Conservation (phyloP, 1,139 yeast species). For the Eremothecium sinecaudum region DNA sequence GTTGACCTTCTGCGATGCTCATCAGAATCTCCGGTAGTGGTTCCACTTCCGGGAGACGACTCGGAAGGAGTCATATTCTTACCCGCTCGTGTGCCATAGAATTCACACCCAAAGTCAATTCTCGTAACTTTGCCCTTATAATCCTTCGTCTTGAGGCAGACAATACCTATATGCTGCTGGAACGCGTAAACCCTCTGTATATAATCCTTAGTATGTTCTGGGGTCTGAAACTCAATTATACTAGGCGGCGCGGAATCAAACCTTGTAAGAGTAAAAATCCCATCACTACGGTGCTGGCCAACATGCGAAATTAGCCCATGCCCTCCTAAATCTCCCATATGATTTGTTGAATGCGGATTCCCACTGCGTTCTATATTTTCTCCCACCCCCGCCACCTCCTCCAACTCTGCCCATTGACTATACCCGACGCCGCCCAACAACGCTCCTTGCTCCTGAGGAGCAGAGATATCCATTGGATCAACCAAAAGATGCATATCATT, state of each 20-base stretch:
- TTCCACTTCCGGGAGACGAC: slow-evolving; percentile 1
- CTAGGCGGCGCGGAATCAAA: slow-evolving; percentile 5
- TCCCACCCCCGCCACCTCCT: slow-evolving; percentile 3
- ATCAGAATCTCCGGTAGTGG: slow-evolving; percentile 2
- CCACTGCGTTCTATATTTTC: background rate
- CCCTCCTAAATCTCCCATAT: background rate
- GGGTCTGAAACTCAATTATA: slow-evolving; percentile 4
- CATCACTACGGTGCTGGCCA: slow-evolving; percentile 1
- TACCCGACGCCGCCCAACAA: slow-evolving; percentile 2
- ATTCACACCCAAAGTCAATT: slow-evolving; percentile 4
- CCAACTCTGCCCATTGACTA: slow-evolving; percentile 4
- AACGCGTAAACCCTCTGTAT: slow-evolving; percentile 4
- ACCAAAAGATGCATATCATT: slow-evolving; percentile 2
- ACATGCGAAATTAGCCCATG: slow-evolving; percentile 2
- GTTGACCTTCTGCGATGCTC: slow-evolving; percentile 3
- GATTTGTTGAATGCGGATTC: slow-evolving; percentile 1
- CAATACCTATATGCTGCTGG: slow-evolving; percentile 4
- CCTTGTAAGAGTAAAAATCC: background rate
- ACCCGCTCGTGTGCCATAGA: slow-evolving; percentile 4
- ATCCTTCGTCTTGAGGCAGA: slow-evolving; percentile 4
- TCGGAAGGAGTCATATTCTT: slow-evolving; percentile 1
- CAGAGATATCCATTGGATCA: slow-evolving; percentile 2
- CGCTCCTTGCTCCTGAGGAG: slow-evolving; percentile 3
- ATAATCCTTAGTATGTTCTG: slow-evolving; percentile 4
- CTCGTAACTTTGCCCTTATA: slow-evolving; percentile 5